Base-by-base conservation (phyloP, 2,329 filamentous ascomycete species). In the Gyromitra esculenta region DNA sequence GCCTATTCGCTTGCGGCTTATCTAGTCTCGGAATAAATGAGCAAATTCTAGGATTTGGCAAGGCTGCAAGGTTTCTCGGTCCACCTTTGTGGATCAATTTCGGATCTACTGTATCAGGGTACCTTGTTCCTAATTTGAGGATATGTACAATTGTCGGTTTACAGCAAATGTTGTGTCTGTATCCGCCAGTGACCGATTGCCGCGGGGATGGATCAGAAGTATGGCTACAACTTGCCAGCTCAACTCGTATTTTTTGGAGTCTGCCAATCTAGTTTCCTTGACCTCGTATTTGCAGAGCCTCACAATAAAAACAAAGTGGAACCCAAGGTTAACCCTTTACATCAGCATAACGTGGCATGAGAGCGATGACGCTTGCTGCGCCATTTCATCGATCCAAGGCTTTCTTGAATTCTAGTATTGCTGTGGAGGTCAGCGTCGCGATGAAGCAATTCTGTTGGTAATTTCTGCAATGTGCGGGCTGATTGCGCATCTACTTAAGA, bases 211-310 rank as follows among this genome's bases (percentile, higher is more conserved):
- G 52, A 9, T n/a, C 52, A 11, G 52, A 57, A 25, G 25, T 57
- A 57, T 54, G 50, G 9, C 25, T 3, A 45, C 41, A 13, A 31
- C 45, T 50, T 50, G 18, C 18, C 45, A 9, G 18, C 15, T n/a
- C 45, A 7, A 5, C 18, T 8, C 50, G 8, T 31, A 54, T 37
- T 41, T 35, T 41, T 5, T 8, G 18, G 41, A 15, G 35, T 41
- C 3, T 13, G 9, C 41, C 52, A 57, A 15, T 3, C 11, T 9
- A 5, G 57, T 43, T 35, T 35, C 8, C n/a, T 48, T 11, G 60
- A 35, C 66, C 54, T 69, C 54, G 66, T 69, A 69, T 69, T 60
- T 59, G 54, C 37, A 54, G 37, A 57, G 52, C 21, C 64, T 48
- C 64, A 68, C 11, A 6, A 39, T 25, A 45, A 63, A 63, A 45